Evolutionary conservation across 2,329 filamentous ascomycete species (phyloP), one percentile per base, ranked within the genome.

Genomic region (Sporothrix inflata): DNA sequence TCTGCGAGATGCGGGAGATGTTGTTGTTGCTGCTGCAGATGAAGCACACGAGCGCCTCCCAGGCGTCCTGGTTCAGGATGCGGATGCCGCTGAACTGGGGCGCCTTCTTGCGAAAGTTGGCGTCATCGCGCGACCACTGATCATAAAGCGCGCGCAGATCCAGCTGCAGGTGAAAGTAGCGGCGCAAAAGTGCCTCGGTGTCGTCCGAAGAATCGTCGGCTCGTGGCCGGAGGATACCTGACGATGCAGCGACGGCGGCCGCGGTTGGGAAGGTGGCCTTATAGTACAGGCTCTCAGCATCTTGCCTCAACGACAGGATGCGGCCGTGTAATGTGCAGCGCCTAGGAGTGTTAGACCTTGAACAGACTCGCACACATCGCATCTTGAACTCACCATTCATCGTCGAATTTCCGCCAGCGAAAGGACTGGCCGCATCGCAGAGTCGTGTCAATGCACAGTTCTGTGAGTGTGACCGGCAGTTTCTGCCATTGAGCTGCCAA

Each of bases 11-110:
- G 51, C 96, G 89, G 1, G 91, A 88, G 74, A 99, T 99, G 79
- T 99, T 98, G 83, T 99, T 99, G 82, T 99, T 99, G 82, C 94
- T 97, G 82, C 94, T 98, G 85, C 96, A 99, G 75, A 99, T 99
- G 81, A 99, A 99, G 72, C 92, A 91, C 30, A 99, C 85, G 27
- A 99, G 85, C 0, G 96, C 90, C 81, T 99, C 96, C 96, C 97
- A 99, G 0, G 95, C 91, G 84, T 98, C 94, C 83, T 99, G 96
- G 77, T 91, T 93, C 60, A 99, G 84, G 75, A 99, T 98, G 27
- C 96, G 90, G 71, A 99, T 92, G 14, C 97, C 96, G 0, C 91
- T 91, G 80, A 99, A 99, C 71, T 91, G 90, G 0, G 92, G 91
- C 0, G 96, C 95, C 76, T 93, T 93, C 78, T 91, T 92, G 77